These are phyloP conservation scores for Cyberlindnera maritima DNA, from an alignment of 805 yeast species.

Conservation along the genomic window DNA sequence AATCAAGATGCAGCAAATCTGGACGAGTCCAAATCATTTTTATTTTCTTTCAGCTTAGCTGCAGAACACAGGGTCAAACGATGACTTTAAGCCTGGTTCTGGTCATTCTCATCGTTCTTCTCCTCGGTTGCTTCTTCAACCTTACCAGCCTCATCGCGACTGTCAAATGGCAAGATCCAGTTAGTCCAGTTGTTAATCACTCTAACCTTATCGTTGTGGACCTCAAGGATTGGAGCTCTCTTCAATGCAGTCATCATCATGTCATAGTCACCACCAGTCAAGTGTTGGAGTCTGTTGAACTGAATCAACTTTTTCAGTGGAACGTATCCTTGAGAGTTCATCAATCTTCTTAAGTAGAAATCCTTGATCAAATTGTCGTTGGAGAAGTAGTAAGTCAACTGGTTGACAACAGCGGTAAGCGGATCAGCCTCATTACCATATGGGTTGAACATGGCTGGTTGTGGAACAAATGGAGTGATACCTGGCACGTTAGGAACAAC, in stretches of 20 bases:
- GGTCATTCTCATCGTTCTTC: constrained; percentile 13
- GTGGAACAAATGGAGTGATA: constrained; percentile 13
- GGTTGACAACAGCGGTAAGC: constrained; percentile 39
- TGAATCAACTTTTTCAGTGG: constrained; percentile 58
- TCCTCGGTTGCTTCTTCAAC: constrained; percentile 32
- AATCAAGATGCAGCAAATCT: background rate
- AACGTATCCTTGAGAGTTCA: constrained; percentile 75
- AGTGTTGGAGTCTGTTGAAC: constrained; percentile 70
- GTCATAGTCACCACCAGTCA: constrained; percentile 53
- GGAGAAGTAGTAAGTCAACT: constrained; percentile 87
- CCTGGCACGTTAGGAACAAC: constrained; percentile 2
- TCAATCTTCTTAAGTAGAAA: constrained; percentile 72
- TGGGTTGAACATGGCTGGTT: constrained; percentile 11
- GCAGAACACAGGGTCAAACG: too few species aligned
- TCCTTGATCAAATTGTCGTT: constrained; percentile 85
- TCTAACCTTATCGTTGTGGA: constrained; percentile 48
- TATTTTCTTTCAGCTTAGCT: background rate
- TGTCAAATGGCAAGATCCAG: constrained; percentile 63
- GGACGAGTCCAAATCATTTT: background rate
- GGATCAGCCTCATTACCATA: constrained; percentile 19
- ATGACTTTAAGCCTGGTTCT: background rate
- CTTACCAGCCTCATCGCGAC: constrained; percentile 44
- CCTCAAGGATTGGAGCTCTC: constrained; percentile 29
- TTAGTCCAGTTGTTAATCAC: constrained; percentile 52
- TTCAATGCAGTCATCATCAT: constrained; percentile 26